Evolutionary conservation across 192 early-diverging fungal genomes (phyloP).

Genomic region (Backusella parvicylindrica): DNA sequence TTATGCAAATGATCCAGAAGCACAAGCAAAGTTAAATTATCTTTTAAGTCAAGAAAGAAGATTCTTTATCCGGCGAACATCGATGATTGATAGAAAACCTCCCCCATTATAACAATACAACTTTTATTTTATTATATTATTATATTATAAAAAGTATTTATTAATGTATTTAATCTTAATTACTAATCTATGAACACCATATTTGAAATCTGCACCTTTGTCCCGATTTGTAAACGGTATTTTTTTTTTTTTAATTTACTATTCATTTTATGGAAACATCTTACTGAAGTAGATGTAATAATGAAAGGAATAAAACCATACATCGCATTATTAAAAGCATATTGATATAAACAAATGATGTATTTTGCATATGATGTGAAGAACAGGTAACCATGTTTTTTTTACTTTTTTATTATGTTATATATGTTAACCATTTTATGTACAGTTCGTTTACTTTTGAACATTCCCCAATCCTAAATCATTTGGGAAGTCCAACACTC

Average conservation of each 20-base stretch:
- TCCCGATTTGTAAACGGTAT: neutral
- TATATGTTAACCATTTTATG: too few species aligned
- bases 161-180: neutral
- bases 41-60: slow-evolving; percentile 4
- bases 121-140: neutral
- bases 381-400: too few species aligned
- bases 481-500: too few species aligned
- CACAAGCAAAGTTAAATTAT: slow-evolving; percentile 1
- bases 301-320: too few species aligned
- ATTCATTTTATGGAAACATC: too few species aligned
- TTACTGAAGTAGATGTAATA: too few species aligned
- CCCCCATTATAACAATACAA: neutral
- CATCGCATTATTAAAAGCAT: too few species aligned
- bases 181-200: neutral
- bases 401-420: too few species aligned
- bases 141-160: neutral
- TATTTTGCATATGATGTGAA: too few species aligned
- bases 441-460: too few species aligned
- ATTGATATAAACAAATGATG: too few species aligned
- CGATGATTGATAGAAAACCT: neutral
- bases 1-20: slow-evolving; percentile 3
- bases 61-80: neutral
- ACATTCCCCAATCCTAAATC: too few species aligned
- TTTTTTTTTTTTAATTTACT: neutral
- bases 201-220: neutral